These are phyloP conservation scores for Sporothrix curviconia DNA, from an alignment of 2,329 filamentous ascomycete species.

Conservation along the genomic window DNA sequence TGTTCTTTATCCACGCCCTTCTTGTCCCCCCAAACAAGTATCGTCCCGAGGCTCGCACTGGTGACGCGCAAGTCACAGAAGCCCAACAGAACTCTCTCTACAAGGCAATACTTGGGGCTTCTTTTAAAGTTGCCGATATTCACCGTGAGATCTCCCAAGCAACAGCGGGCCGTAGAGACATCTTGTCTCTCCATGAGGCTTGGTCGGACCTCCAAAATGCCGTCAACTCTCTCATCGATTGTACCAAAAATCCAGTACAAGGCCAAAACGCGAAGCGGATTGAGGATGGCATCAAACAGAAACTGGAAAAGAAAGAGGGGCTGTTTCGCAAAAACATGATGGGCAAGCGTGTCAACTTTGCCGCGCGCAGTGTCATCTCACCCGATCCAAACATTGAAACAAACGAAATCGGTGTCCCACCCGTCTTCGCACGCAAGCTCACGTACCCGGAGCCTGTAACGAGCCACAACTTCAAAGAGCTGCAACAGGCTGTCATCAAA, in stretches of 20 bases:
- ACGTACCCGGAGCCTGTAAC: constrained; percentile 97
- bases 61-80: constrained; percentile 75
- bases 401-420: constrained; percentile 95
- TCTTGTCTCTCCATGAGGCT: constrained; percentile 70
- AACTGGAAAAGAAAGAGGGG: constrained; percentile 97
- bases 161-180: constrained; percentile 45
- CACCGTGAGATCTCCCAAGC: constrained; percentile 58
- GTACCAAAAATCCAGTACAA: constrained; percentile 75
- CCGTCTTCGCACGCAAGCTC: constrained; percentile 93
- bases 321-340: constrained; percentile 99
- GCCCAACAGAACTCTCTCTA: constrained; percentile 83
- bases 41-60: constrained; percentile 77
- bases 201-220: constrained; percentile 80
- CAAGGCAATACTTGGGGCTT: constrained; percentile 72
- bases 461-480: constrained; percentile 90
- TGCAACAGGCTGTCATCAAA: constrained; percentile 96
- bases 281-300: constrained; percentile 94
- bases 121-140: constrained; percentile 66
- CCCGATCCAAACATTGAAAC: constrained; percentile 98
- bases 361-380: constrained; percentile 93
- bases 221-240: constrained; percentile 90
- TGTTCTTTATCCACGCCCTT: constrained; percentile 87
- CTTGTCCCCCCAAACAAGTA: constrained; percentile 90
- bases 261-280: constrained; percentile 70
- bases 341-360: constrained; percentile 99